Conservation (phyloP, 129 eudicot genomes). For the Helichrysum umbraculigerum region DNA sequence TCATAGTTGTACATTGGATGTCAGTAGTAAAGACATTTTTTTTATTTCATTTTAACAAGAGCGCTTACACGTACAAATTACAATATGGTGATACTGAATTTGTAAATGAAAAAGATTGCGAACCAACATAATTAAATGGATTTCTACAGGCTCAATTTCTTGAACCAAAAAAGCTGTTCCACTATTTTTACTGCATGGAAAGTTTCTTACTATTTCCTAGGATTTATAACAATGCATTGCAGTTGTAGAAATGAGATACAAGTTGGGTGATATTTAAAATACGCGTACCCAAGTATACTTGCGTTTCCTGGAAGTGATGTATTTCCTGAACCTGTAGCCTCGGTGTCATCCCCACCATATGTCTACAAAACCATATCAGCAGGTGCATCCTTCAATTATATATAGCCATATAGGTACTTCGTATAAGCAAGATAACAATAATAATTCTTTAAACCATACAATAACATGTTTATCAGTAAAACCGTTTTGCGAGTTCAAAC, state of each 20-base stretch:
- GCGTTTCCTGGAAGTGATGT: slow-evolving; percentile 79
- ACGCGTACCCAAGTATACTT: slow-evolving; percentile 85
- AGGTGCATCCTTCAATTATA: neutral
- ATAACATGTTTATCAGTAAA: neutral
- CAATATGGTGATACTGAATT: neutral
- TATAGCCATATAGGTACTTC: neutral
- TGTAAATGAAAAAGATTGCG: neutral
- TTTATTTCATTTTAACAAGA: neutral
- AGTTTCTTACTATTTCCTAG: slow-evolving; percentile 14
- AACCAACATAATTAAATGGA: neutral
- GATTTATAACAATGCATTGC: neutral
- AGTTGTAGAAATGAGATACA: slow-evolving; percentile 16
- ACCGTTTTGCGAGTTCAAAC: neutral
- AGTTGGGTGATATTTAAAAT: slow-evolving; percentile 6
- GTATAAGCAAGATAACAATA: slow-evolving; percentile 8
- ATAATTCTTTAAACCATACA: neutral
- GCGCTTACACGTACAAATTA: neutral
- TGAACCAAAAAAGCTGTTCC: neutral
- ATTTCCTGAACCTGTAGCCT: slow-evolving; percentile 48
- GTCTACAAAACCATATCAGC: slow-evolving; percentile 44
- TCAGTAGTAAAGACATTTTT: neutral
- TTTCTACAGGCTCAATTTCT: neutral
- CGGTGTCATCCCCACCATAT: slow-evolving; percentile 56
- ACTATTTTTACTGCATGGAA: slow-evolving; percentile 7
- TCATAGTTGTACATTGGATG: slow-evolving; percentile 2